These are phyloP conservation scores for Coniochaeta hoffmannii DNA, from an alignment of 2,329 filamentous ascomycete genomes.

Conservation along the genomic window DNA sequence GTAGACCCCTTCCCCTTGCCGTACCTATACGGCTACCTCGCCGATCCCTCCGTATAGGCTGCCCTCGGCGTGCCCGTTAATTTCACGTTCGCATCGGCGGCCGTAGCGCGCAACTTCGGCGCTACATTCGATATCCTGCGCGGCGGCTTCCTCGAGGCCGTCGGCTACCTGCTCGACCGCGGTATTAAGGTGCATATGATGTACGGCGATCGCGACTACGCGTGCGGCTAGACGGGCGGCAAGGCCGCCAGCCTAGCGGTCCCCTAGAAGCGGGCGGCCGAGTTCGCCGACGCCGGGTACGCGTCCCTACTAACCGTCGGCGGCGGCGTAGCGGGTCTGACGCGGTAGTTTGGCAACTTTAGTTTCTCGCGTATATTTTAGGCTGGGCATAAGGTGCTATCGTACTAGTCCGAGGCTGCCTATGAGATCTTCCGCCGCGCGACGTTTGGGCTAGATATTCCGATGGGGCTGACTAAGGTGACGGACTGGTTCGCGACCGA, in stretches of 20 bases:
- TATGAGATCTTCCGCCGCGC: conserved; percentile 43
- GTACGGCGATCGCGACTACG: conserved; percentile 52
- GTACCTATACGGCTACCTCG: conserved; percentile 49
- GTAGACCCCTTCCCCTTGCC: conserved; percentile 44
- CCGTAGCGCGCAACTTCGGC: conserved; percentile 37
- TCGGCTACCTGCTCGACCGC: conserved; percentile 46
- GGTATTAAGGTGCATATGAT: conserved; percentile 49
- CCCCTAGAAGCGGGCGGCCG: conserved; percentile 29
- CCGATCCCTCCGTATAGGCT: conserved; percentile 45
- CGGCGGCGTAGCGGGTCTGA: conserved; percentile 45
- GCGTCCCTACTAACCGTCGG: conserved; percentile 54
- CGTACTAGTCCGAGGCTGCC: conserved; percentile 38
- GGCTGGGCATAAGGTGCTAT: conserved; percentile 48
- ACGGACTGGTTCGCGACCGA: conserved; percentile 6
- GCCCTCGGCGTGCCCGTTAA: conserved; percentile 55
- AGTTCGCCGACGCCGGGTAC: conserved; percentile 52
- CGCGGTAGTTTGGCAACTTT: conserved; percentile 60
- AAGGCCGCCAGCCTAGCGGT: conserved; percentile 42
- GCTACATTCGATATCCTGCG: conserved; percentile 22
- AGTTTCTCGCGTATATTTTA: conserved; percentile 52
- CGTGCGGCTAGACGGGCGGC: conserved; percentile 50
- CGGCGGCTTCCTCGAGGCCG: conserved; percentile 31
- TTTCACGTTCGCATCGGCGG: conserved; percentile 36
- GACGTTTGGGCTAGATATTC: conserved; percentile 7
- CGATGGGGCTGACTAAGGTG: conserved; percentile 9